Conservation (phyloP, 768 basidiomycete species). For the Leccinum aurantiacum region DNA sequence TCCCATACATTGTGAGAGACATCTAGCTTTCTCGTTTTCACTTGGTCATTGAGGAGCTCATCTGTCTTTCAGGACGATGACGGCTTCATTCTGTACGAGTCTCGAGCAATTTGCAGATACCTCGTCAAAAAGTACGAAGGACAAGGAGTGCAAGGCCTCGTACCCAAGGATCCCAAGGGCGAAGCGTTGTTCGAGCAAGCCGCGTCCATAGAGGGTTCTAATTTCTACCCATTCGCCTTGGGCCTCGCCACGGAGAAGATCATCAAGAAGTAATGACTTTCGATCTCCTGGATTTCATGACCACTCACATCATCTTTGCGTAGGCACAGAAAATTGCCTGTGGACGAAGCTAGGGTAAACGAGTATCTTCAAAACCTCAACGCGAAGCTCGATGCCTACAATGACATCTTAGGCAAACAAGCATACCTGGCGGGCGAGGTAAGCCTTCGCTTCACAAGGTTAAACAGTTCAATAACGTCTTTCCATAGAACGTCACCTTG, state of each 20-base stretch:
- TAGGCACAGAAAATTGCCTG: slow-evolving; percentile 9
- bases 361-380: slow-evolving; percentile 28
- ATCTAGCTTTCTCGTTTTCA: background rate
- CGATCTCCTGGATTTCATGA: background rate
- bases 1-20: slow-evolving; percentile 11
- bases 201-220: slow-evolving; percentile 16
- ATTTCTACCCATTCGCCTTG: slow-evolving; percentile 51
- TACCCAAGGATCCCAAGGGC: slow-evolving; percentile 14
- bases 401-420: slow-evolving; percentile 51
- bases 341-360: slow-evolving; percentile 27
- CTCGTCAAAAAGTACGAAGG: slow-evolving; percentile 28
- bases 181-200: slow-evolving; percentile 24
- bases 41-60: background rate
- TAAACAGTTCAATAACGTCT: background rate
- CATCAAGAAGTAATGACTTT: slow-evolving; percentile 47
- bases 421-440: slow-evolving; percentile 59
- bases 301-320: slow-evolving; percentile 5
- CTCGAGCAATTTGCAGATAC: slow-evolving; percentile 19
- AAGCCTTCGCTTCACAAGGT: slow-evolving; percentile 10
- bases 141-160: slow-evolving; percentile 23
- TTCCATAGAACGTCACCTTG: slow-evolving; percentile 39
- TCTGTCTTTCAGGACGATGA: background rate
- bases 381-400: slow-evolving; percentile 49
- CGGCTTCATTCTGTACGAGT: background rate
- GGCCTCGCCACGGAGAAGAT: slow-evolving; percentile 47